Evolutionary conservation across 169 alveolate species (phyloP), one percentile per base, ranked within the genome.

Genomic region (Cryptosporidium sp.): DNA sequence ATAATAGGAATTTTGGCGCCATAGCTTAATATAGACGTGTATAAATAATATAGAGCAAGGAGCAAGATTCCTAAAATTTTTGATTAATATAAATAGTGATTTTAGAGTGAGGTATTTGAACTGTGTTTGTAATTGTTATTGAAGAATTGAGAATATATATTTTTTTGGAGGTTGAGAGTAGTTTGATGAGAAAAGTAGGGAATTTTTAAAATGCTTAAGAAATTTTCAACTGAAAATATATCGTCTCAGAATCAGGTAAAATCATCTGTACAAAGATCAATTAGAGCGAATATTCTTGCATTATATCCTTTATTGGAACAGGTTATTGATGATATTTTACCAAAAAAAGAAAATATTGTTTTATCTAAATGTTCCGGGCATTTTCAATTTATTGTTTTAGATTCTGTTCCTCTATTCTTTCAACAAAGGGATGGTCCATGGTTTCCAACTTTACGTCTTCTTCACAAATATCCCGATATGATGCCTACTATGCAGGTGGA

Each of bases 401-500:
- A 93, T 59, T 93, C 95, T 10, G 95, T 93, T 71, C 93, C 96
- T 1, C 91, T 94, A 61, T 96, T 96, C 86, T 95, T 96, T 84
- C 98, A 95, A 91, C 91, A 91, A 50, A 92, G 98, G 62, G 98
- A 95, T 61, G 97, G 98, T 21, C 98, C 98, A 5, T 95, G 99
- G 98, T 93, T 97, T 55, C 99, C 99, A 12, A 94, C 97, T 23
- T 89, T 98, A 75, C 96, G 98, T 43, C 93, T 98, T 80, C 92
- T 98, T 14, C 99, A 98, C 95, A 94, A 95, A 75, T 97, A 96
- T 71, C 99, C 99, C 23, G 92, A 93, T 35, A 96, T 98, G 97
- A 93, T 98, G 98, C 99, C 99, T 45, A 95, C 95, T 86, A 96
- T 97, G 97, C 99, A 97, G 87, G 97, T 96, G 31, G 99, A 98